Evolutionary conservation across 1,284 basidiomycete genomes (phyloP), one percentile per base, ranked within the genome.

Genomic region (Cerrena zonata): DNA sequence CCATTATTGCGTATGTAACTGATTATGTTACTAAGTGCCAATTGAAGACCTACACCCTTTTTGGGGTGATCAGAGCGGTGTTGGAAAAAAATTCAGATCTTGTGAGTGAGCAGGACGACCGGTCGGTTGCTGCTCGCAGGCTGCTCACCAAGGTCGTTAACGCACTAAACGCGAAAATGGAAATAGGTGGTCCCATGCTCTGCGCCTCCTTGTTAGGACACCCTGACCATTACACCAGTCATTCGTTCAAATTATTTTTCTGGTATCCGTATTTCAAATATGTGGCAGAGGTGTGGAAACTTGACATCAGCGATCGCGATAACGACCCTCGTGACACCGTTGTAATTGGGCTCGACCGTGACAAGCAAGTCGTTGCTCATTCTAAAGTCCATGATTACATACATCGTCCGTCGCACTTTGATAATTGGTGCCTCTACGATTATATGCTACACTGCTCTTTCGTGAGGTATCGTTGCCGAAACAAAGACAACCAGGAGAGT

Each of bases 31-130:
- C 69, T 0, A 74, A 74, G 48, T 40, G 55, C 4, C 26, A 51
- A 1, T 47, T 72, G 18, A 71, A 70, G 42, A 72, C 69, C 2
- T 59, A 67, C 53, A 54, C 52, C 1, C 60, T 69, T 18, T 71
- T 72, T 62, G 61, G 68, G 19, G 51, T 61, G n/a, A 59, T 71
- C 11, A 42, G 47, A 36, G 47, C 47, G 15, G 56, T 68, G 2
- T 65, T 68, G 52, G 47, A 56, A 1, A 59, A 54, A 18, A 57
- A 62, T 48, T 21, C 54, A 10, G 56, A 61, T 40, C 45, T 65
- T 18, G 10, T 65, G 3, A 34, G 36, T 2, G 37, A 27, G 10
- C 22, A 48, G 24, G 1, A 18, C 5, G 25, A 12, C 53, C 56
- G 10, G 26, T 24, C 25, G 43, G 3, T 38, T 34, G 34, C 24